Conservation (phyloP, 164 flowering plant species). For the Vitis vinifera region ASM3070453v1 NC_081823.1:25588501-25589000, state of each 20-base stretch:
- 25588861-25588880: constrained; percentile 36
- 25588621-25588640: neutral
- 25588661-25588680: constrained; percentile 51
- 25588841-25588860: constrained; percentile 61
- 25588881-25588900: neutral
- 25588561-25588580: neutral
- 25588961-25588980: constrained; percentile 19
- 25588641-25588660: neutral
- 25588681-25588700: constrained; percentile 44
- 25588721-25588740: constrained; percentile 61
- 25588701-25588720: constrained; percentile 54
- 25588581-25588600: constrained; percentile 1
- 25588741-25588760: constrained; percentile 69
- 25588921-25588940: constrained; percentile 18
- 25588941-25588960: constrained; percentile 33
- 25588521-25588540: constrained; percentile 22
- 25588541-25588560: constrained; percentile 8
- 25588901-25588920: neutral
- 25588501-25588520: constrained; percentile 18
- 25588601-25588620: constrained; percentile 2
- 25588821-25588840: constrained; percentile 77
- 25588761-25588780: constrained; percentile 71
- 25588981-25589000: neutral
- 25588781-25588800: constrained; percentile 61
- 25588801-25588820: constrained; percentile 56